Evolutionary conservation across 441 rosid species (phyloP).

Genomic region (Pelargonium citronellum): DNA sequence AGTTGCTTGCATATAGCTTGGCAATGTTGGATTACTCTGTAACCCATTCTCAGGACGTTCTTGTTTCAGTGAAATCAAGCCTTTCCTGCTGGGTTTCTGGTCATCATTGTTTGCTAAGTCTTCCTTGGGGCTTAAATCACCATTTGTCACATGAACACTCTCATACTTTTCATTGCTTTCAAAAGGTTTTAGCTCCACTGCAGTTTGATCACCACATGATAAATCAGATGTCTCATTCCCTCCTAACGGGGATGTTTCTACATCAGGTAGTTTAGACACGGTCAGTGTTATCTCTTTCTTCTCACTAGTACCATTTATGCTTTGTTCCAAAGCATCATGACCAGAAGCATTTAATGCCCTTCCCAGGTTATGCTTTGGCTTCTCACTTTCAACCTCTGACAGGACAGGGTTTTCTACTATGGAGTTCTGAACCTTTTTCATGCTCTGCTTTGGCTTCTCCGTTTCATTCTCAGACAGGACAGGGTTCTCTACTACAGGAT

Average conservation of each 20-base stretch:
- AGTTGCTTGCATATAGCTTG: conserved; percentile 96
- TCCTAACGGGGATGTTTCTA: conserved; percentile 34
- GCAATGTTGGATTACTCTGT: conserved; percentile 60
- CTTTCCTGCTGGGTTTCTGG: conserved; percentile 46
- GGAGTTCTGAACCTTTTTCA: conserved; percentile 83
- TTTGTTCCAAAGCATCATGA: conserved; percentile 29
- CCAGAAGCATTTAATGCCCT: conserved; percentile 31
- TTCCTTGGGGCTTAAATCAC: conserved; percentile 35
- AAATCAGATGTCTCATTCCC: conserved; percentile 33
- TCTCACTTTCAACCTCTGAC: conserved; percentile 52
- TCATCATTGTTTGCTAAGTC: conserved; percentile 43
- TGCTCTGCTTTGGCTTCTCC: conserved; percentile 55
- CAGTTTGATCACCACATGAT: conserved; percentile 27
- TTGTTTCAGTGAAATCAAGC: conserved; percentile 43
- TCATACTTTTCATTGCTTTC: conserved; percentile 41
- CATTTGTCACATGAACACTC: conserved; percentile 37
- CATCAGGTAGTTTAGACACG: conserved; percentile 29
- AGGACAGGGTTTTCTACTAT: conserved; percentile 48
- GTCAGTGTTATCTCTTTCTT: conserved; percentile 30
- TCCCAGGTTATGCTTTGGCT: conserved; percentile 49
- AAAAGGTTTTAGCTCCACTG: conserved; percentile 34
- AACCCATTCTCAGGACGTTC: conserved; percentile 58
- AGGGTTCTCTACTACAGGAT: neutral
- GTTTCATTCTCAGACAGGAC: conserved; percentile 42
- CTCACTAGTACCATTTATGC: neutral